phyloP scores from a whole-genome alignment of 306 rosid species.

The Cucurbita ficifolia region DNA sequence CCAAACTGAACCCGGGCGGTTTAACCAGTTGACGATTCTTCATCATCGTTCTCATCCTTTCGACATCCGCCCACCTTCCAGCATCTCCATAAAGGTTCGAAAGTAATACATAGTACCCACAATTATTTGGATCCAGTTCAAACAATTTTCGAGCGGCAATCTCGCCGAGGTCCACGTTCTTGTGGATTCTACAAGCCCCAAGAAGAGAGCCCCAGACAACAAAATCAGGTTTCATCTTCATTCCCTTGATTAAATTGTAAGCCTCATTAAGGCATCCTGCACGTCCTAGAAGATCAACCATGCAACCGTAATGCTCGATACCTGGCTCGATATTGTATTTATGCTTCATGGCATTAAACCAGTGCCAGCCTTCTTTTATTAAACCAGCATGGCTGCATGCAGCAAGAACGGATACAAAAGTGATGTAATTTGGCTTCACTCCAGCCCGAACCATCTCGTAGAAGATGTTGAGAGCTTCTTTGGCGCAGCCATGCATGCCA shows the following conservation, averaged over 20 bases:
- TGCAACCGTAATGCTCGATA: conserved; percentile 62
- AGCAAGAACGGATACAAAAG: conserved; percentile 52
- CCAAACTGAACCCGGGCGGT: conserved; percentile 67
- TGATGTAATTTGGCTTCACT: conserved; percentile 45
- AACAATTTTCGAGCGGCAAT: conserved; percentile 48
- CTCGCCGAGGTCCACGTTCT: conserved; percentile 57
- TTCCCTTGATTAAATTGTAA: conserved; percentile 51
- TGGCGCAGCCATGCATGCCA: conserved; percentile 63
- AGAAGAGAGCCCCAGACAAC: conserved; percentile 76
- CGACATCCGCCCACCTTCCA: conserved; percentile 63
- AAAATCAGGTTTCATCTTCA: conserved; percentile 52
- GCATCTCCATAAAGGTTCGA: conserved; percentile 71
- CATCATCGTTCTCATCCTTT: conserved; percentile 51
- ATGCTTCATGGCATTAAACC: conserved; percentile 49
- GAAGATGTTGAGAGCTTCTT: conserved; percentile 51
- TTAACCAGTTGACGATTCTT: conserved; percentile 47
- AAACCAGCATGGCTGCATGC: conserved; percentile 78
- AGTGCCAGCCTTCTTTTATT: conserved; percentile 60
- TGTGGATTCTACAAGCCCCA: conserved; percentile 62
- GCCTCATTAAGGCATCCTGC: conserved; percentile 53
- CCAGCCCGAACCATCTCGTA: conserved; percentile 35
- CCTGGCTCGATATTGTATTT: conserved; percentile 51
- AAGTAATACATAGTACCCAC: conserved; percentile 64
- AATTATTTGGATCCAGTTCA: conserved; percentile 54
- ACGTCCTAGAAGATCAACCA: conserved; percentile 76